Evolutionary conservation across 176 grass and related monocot genomes (phyloP), one percentile per base, ranked within the genome.

Genomic region (Juncus inflexus): DNA sequence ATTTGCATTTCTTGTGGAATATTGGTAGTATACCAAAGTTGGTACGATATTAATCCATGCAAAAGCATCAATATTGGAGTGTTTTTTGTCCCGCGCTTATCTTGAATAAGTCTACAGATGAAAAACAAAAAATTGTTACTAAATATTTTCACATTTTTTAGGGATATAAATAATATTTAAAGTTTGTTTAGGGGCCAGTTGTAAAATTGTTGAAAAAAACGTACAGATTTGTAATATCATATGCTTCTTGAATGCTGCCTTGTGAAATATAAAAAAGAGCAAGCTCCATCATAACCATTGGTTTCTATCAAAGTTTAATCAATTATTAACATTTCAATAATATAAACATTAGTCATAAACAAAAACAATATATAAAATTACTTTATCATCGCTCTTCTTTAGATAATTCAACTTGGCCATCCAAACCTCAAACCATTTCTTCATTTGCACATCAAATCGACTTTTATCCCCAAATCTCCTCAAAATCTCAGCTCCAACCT

Each of bases 181-280:
- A 67, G 53, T 36, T 53, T 37, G 2, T 13, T 3, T 51, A 67
- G 51, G 16, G 6, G 9, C 8, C 43, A 54, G 14, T 3, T 57
- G 52, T 14, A 49, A 52, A 40, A 70, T 28, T 28, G 19, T 28
- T 28, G 37, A 58, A 70, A 70, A 58, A 9, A 70, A 58, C 67
- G 42, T 70, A 70, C 67, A 55, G 6, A 41, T 40, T 70, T 13
- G 53, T 55, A 11, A 19, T 12, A 68, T 14, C 9, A 40, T 70
- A 70, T 41, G 67, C 67, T 2, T 70, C 38, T 12, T 70, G 37
- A 70, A 56, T 56, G 41, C 11, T 40, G 42, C 67, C 67, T 70
- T 58, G 53, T 35, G 53, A 70, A 12, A 70, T 19, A 51, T 70
- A 57, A 37, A 70, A 70, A 43, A 56, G 40, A 58, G 67, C 67